Evolutionary conservation across 148 eudicot species (phyloP).

Genomic region (Mesembryanthemum crystallinum): DNA sequence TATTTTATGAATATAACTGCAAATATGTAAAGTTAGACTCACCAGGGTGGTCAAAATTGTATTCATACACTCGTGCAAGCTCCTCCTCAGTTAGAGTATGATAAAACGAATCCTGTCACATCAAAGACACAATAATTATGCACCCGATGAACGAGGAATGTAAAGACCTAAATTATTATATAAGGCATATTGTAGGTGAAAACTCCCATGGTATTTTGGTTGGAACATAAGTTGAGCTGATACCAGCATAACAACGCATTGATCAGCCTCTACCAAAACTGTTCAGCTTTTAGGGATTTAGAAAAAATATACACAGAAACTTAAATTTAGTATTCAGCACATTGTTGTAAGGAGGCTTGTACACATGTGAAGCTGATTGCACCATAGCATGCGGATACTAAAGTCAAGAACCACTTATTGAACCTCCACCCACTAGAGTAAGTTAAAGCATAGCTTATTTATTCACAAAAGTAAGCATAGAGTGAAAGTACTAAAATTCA

Average conservation of each 20-base stretch:
- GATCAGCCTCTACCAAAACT: background rate
- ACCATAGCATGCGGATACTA: background rate
- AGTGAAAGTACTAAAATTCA: background rate
- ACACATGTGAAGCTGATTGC: background rate
- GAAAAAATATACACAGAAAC: no score
- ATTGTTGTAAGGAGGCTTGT: no score
- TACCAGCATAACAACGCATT: background rate
- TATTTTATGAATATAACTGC: background rate
- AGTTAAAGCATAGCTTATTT: background rate
- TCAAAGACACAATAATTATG: slow-evolving; percentile 7
- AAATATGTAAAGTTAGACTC: slow-evolving; percentile 26
- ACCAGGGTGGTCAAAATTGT: slow-evolving; percentile 99
- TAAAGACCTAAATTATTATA: background rate
- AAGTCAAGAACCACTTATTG: background rate
- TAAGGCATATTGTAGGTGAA: background rate
- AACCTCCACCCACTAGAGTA: background rate
- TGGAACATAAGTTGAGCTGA: background rate
- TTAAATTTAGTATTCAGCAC: no score
- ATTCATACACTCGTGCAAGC: slow-evolving; percentile 79
- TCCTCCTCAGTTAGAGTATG: slow-evolving; percentile 72
- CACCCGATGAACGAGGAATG: background rate
- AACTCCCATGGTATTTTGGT: background rate
- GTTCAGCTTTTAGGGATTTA: background rate
- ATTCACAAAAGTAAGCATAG: background rate
- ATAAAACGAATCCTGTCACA: slow-evolving; percentile 88